Base-by-base conservation (phyloP, 129 eudicot genomes). In the Flaveria ramosissima region DNA sequence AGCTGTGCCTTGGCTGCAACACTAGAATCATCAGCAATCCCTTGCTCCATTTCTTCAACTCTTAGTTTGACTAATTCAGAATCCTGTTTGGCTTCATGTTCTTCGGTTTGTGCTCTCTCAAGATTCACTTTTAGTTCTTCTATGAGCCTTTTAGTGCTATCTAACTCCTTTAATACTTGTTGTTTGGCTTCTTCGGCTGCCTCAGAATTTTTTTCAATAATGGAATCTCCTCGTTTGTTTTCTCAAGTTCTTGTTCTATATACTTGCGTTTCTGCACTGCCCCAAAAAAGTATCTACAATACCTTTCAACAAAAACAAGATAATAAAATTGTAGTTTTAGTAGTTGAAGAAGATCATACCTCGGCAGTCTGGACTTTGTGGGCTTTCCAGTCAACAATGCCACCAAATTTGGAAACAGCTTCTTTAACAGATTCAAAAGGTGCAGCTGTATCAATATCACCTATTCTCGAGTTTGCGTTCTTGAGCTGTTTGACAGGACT, bases 381-480 rank as follows among this genome's bases (percentile, higher is more conserved):
- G 73, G 98, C 96, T 85, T 92, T 92, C 96, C 98, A 90, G 78
- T 90, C 98, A 69, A 90, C 96, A 48, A 92, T 92, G n/a, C 98
- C 98, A 27, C 98, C 98, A 59, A 90, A 92, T 72, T 83, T 92
- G 19, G 96, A 90, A 66, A 92, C 98, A 67, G 98, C 96, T 70
- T 85, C 89, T 80, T 92, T 92, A 53, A 92, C 98, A 55, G 98
- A 90, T 68, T 90, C 94, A 71, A 92, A 73, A 72, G 96, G 96
- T 15, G 96, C 83, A 60, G 98, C 83, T 75, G 96, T 90, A 79
- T 90, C 96, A 36, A 90, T 88, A 73, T 84, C 82, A 24, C 85
- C 92, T 83, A 70, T 78, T 32, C 66, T 81, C 15, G 46, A 21
- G 32, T 47, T 79, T 15, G 57, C 45, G 72, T 82, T 84, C 74